Percentiles rank a stretch among this genome's conserved stretches.
phyloP scores from a whole-genome alignment of 192 early-diverging fungal species.

The Mortierella antarctica region DNA sequence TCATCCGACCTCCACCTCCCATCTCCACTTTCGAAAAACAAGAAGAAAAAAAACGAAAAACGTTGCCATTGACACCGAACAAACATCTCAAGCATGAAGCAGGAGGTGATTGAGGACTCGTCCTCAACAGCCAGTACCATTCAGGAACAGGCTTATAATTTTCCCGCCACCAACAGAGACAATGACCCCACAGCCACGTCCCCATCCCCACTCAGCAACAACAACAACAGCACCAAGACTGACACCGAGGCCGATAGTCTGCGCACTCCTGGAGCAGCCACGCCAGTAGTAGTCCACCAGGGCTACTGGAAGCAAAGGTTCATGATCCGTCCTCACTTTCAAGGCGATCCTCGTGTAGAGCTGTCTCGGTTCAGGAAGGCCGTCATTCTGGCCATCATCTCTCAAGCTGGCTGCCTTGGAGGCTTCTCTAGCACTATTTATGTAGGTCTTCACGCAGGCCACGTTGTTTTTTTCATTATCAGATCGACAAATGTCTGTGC shows the following conservation, averaged over 20 bases:
- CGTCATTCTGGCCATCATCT: slow-evolving; percentile 33
- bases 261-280: neutral
- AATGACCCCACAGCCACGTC: slow-evolving; percentile 18
- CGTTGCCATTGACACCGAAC: too few relatives aligned
- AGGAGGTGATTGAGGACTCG: neutral
- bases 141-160: slow-evolving; percentile 1
- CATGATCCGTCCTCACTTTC: slow-evolving; percentile 14
- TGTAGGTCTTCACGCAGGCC: neutral
- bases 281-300: neutral
- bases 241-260: neutral
- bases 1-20: neutral
- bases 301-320: slow-evolving; percentile 38
- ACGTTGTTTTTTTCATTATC: neutral
- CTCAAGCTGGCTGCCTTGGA: slow-evolving; percentile 44
- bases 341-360: slow-evolving; percentile 31
- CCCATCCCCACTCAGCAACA: neutral
- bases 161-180: neutral
- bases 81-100: too few relatives aligned
- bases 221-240: neutral
- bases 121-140: slow-evolving; percentile 11
- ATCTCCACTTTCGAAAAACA: neutral
- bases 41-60: slow-evolving; percentile 7
- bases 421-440: slow-evolving; percentile 50
- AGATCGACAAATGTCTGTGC: neutral
- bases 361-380: slow-evolving; percentile 29